These are phyloP conservation scores for Lippia alba DNA, from an alignment of 305 asterid species.

Conservation along the genomic window DNA sequence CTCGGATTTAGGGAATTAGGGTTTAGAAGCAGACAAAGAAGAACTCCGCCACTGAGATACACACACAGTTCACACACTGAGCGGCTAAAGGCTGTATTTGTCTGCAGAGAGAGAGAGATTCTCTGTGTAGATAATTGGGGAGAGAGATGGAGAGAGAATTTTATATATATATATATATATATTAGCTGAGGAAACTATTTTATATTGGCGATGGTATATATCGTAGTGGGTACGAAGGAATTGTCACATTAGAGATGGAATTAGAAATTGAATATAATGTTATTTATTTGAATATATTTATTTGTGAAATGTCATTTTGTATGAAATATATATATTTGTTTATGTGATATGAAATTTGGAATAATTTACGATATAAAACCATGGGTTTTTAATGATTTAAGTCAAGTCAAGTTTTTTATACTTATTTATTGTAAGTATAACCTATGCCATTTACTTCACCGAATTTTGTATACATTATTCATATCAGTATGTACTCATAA, in stretches of 20 bases:
- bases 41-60: slow-evolving; percentile 34
- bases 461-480: not conserved
- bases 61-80: slow-evolving; percentile 37
- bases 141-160: not conserved
- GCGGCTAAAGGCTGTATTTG: slow-evolving; percentile 35
- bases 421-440: not conserved
- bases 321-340: too few relatives aligned
- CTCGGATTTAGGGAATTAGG: slow-evolving; percentile 34
- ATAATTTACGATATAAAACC: too few relatives aligned
- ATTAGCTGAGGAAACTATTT: not conserved
- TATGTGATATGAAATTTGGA: too few relatives aligned
- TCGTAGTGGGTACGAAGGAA: not conserved
- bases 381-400: too few relatives aligned
- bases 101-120: slow-evolving; percentile 19
- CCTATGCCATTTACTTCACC: not conserved
- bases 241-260: not conserved
- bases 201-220: not conserved
- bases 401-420: not conserved
- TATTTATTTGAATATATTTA: too few relatives aligned
- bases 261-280: not conserved
- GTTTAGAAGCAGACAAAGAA: slow-evolving; percentile 44
- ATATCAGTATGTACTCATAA: not conserved
- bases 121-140: slow-evolving; percentile 8
- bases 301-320: too few relatives aligned
- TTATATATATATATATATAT: slow-evolving; percentile 1